Base-by-base conservation (phyloP, 345 rosid genomes). In the Populus tremula region DNA sequence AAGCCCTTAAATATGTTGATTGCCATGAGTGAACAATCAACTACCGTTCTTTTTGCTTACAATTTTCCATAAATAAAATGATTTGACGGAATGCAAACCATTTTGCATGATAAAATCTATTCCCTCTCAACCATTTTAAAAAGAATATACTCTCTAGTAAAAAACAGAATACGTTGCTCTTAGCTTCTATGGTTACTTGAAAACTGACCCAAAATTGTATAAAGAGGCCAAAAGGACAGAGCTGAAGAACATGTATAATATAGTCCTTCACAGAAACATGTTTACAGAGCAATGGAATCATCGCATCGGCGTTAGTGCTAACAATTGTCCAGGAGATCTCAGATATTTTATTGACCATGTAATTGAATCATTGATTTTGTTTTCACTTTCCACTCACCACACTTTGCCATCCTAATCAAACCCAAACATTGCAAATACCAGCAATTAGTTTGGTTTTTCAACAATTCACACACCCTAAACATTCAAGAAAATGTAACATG, bases 401-500 rank as follows among this genome's bases (percentile, higher is more conserved):
- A 70, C 41, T 70, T 75, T 74, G 76, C 77, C 62, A 62, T 72
- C 64, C 72, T 41, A 56, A 75, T 74, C 56, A 53, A 78, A 71
- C 61, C 64, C 59, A 73, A 69, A 76, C 69, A 71, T 49, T 36
- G 72, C 80, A 39, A 66, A 62, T 65, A 71, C 35, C 59, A 64
- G 76, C 76, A 39, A 75, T 50, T 50, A 78, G 54, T 49, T 69
- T 1, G 49, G 16, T 8, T 35, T 66, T 62, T 31, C 31, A 56
- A 47, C 36, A 50, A 73, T 49, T 75, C 64, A 62, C 69, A 23
- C 39, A 21, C 64, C 75, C 69, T 77, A 80, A 66, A 47, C 69
- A 75, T 74, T 43, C 67, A 65, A 79, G 76, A 76, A 74, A 75
- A 70, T 47, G 59, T 53, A 72, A 78, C 74, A 74, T 75, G 76